These are phyloP conservation scores for Tetradesmus lagerheimii DNA, from an alignment of 139 green algal genomes.

Conservation along the genomic window DNA sequence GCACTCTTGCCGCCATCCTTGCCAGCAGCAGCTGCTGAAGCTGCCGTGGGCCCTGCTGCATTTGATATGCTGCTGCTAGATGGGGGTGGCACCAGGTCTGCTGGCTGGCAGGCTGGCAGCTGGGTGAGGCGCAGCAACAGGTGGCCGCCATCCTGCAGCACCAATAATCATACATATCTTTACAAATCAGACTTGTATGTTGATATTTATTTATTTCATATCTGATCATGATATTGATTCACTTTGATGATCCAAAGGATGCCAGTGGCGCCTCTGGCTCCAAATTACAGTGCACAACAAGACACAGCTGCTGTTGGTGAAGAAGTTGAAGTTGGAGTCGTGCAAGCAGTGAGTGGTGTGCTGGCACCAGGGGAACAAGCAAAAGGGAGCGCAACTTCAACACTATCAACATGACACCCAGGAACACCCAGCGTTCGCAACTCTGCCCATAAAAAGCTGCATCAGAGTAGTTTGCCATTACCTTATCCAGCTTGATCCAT, in stretches of 20 bases:
- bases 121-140: conserved; percentile 33
- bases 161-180: too few species aligned
- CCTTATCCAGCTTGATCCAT: conserved; percentile 36
- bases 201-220: too few species aligned
- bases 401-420: too few species aligned
- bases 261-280: too few species aligned
- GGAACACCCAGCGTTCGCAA: too few species aligned
- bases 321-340: not conserved
- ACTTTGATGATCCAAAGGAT: too few species aligned
- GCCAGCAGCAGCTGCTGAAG: not conserved
- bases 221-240: too few species aligned
- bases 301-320: not conserved
- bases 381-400: not conserved
- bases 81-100: conserved; percentile 18
- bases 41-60: not conserved
- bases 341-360: too few species aligned
- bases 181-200: too few species aligned
- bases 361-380: not conserved
- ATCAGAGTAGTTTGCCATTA: not conserved
- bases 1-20: not conserved
- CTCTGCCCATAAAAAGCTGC: too few species aligned
- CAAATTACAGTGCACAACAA: too few species aligned
- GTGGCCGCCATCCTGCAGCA: conserved; percentile 34
- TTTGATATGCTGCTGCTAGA: not conserved
- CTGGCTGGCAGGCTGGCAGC: conserved; percentile 17